Base-by-base conservation (phyloP, 2,329 filamentous ascomycete species). In the Xylariaceae sp. region DNA sequence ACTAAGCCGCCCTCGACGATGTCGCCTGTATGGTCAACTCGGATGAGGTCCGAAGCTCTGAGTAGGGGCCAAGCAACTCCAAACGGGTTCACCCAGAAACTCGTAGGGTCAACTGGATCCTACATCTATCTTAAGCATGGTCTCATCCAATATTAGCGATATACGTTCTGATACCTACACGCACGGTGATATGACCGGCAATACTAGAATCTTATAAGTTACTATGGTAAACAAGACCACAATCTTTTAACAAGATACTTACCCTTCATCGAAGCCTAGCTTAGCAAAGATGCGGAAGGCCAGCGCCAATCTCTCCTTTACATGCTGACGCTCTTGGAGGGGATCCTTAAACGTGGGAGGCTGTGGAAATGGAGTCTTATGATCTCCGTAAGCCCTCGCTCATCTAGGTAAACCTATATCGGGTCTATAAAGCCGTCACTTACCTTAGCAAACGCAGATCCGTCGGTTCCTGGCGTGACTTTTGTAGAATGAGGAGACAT, bases 51-150 rank as follows among this genome's bases (percentile, higher is more conserved):
- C 0, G 83, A 86, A 0, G 80, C 78, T 54, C 83, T 87, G 43
- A 89, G 82, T 51, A 84, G 74, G 5, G 81, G 81, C 72, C 87
- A 89, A 2, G 83, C 79, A 1, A 84, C 78, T 10, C 85, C 85
- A 53, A 88, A 86, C 0, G 86, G 86, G 62, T 89, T 89, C 3
- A 89, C 83, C 86, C 85, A 88, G 73, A 88, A 87, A 0, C 79
- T 82, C 4, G 75, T 70, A 0, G 82, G 81, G 40, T 85, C 79
- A 6, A 87, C 79, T 0, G 85, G 85, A 59, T 88, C 32, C 32
- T 37, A 16, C 32, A 16, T 37, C 14, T 12, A 7, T 14, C 6
- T 37, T 37, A 37, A 37, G 14, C 9, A 37, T 37, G 32, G 14
- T 3, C 14, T 37, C 32, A 14, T 26, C 9, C 12, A 29, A 37